phyloP scores from a whole-genome alignment of 2,329 filamentous ascomycete genomes.

The Pseudogymnoascus sp. region DNA sequence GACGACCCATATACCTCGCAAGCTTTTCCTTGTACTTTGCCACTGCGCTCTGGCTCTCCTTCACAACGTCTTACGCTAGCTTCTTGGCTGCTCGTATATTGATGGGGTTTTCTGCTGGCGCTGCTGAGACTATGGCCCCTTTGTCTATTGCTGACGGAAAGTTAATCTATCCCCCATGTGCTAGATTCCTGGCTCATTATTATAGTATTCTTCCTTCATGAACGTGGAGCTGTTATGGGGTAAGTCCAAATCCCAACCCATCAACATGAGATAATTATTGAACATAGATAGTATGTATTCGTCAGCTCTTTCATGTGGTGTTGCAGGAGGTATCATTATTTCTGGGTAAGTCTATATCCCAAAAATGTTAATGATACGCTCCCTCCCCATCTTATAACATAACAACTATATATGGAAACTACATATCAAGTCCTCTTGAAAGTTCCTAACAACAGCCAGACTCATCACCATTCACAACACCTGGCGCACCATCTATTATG shows the following conservation, averaged over 20 bases:
- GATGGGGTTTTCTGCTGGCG: constrained; percentile 26
- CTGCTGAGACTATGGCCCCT: constrained; percentile 52
- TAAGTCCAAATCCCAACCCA: constrained; percentile 13
- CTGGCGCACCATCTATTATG: constrained; percentile 49
- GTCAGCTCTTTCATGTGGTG: constrained; percentile 38
- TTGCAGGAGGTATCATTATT: constrained; percentile 44
- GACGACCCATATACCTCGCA: constrained; percentile 20
- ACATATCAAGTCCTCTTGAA: constrained; percentile 34
- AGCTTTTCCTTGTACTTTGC: constrained; percentile 19
- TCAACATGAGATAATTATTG: neutral
- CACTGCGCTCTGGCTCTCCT: constrained; percentile 17
- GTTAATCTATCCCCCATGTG: neutral
- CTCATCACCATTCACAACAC: constrained; percentile 41
- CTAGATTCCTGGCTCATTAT: neutral
- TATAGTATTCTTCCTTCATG: constrained; percentile 51
- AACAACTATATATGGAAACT: too few species aligned
- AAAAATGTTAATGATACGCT: constrained; percentile 22
- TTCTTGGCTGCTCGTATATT: constrained; percentile 22
- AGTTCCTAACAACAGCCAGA: constrained; percentile 10
- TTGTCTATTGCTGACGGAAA: constrained; percentile 48
- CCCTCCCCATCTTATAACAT: constrained; percentile 32
- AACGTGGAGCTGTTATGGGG: constrained; percentile 44
- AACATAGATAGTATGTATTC: constrained; percentile 17
- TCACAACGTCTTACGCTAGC: constrained; percentile 19
- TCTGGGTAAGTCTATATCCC: constrained; percentile 37